Evolutionary conservation across 441 rosid genomes (phyloP).

Genomic region (Bocquillonia castaneifolia): DNA sequence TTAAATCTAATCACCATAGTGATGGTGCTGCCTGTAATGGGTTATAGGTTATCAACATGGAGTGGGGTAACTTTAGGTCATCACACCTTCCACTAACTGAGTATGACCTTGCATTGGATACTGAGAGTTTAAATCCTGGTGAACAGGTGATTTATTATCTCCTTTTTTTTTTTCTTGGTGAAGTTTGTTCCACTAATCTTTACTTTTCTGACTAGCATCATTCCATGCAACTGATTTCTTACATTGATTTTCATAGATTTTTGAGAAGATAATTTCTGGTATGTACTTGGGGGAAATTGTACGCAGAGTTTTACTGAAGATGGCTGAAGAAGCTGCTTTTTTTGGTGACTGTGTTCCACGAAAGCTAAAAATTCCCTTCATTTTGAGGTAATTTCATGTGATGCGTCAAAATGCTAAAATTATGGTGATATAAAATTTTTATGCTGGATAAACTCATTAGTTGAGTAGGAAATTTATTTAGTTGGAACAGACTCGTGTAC

Average conservation of each 20-base stretch:
- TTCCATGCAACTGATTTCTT: not conserved
- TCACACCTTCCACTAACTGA: conserved; percentile 72
- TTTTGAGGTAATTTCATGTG: conserved; percentile 48
- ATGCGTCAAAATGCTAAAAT: no score
- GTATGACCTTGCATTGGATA: conserved; percentile 54
- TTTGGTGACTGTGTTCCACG: conserved; percentile 75
- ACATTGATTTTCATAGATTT: conserved; percentile 39
- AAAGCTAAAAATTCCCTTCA: conserved; percentile 65
- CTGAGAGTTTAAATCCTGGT: conserved; percentile 61
- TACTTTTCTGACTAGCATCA: conserved; percentile 2
- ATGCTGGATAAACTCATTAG: not conserved
- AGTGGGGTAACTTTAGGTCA: conserved; percentile 78
- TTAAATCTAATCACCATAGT: not conserved
- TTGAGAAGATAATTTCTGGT: conserved; percentile 86
- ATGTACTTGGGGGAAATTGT: conserved; percentile 93
- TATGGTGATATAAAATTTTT: not conserved
- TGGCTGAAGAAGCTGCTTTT: conserved; percentile 82
- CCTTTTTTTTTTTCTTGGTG: not conserved
- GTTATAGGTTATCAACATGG: conserved; percentile 75
- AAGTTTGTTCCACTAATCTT: not conserved
- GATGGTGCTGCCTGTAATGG: conserved; percentile 3
- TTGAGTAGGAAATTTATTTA: not conserved
- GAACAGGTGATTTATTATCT: conserved; percentile 48
- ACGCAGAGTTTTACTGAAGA: conserved; percentile 63
- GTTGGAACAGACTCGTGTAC: not conserved